Base-by-base conservation (phyloP, 2,329 filamentous ascomycete genomes). In the Pestalotiopsis sp. region DNA sequence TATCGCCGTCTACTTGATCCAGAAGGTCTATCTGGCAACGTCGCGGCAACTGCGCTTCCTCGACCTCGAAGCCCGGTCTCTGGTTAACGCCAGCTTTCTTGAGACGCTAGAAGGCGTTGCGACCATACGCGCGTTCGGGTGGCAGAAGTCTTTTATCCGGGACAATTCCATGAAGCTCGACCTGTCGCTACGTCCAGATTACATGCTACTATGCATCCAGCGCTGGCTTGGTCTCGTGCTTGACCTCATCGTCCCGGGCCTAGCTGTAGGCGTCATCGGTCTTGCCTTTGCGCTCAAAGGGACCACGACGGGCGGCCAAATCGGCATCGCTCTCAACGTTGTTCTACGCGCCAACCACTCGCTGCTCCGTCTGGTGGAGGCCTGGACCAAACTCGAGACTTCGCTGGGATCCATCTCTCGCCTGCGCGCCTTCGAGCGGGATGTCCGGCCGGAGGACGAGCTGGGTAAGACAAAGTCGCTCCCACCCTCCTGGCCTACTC, bases 21-120 rank as follows among this genome's bases (percentile, higher is more conserved):
- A 87, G 69, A 85, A 82, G 61, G 75, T 84, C 31, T 89, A 88
- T 69, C 79, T 90, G 0, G 81, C 84, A 5, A 89, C 87, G 0
- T 89, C 87, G 0, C 82, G 87, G 0, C 88, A 89, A 71, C 77
- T 90, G 2, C 84, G 87, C 49, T 81, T 86, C 13, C 74, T 89
- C 36, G 87, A 89, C 63, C 79, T 90, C 0, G 86, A 89, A 71
- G 82, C 86, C 0, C 84, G 84, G 62, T 81, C 86, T 0, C 83
- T 82, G 0, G 77, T 89, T 0, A 85, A 76, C 57, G 79, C 78
- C 0, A 78, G 73, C 59, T 80, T 74, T 25, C 14, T 74, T 5
- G 71, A 74, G n/a, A 59, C 72, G 4, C 69, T 72, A 41, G 76
- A 79, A 67, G 80, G 85, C 13, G 71, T 86, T 1, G 75, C 79